Evolutionary conservation across 73 alveolate species (phyloP).

Genomic region (Symbiodinium pilosum): DNA sequence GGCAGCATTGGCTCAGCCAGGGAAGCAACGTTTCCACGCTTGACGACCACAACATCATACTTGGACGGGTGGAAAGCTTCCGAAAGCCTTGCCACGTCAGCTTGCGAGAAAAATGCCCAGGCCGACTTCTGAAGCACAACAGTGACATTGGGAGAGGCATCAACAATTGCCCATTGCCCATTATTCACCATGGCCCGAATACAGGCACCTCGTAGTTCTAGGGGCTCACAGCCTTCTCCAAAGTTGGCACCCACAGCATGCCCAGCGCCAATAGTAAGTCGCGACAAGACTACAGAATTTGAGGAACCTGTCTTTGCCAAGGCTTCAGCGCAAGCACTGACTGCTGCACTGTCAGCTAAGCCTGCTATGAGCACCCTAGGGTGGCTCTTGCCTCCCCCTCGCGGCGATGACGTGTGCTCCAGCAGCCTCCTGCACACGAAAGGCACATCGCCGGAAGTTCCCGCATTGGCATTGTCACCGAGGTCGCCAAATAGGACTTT

Average conservation of each 20-base stretch:
- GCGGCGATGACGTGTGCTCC: background rate
- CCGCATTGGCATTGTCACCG: slow-evolving; percentile 24
- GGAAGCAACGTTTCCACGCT: background rate
- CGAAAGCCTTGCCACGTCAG: background rate
- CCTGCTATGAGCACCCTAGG: background rate
- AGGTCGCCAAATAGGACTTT: background rate
- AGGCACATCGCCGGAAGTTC: slow-evolving; percentile 21
- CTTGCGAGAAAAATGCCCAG: background rate
- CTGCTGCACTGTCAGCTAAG: background rate
- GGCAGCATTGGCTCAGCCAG: background rate
- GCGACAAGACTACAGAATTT: background rate
- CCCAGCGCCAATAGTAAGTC: background rate
- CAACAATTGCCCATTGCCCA: background rate
- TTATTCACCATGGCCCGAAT: background rate
- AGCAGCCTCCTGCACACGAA: slow-evolving; percentile 15
- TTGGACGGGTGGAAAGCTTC: background rate
- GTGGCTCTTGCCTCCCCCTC: background rate
- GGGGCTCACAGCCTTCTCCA: background rate
- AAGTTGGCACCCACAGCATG: background rate
- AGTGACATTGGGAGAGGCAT: background rate
- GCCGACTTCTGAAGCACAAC: background rate
- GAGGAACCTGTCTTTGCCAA: background rate
- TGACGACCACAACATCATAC: background rate
- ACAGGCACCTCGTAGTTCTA: background rate
- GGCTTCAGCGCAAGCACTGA: background rate